Base-by-base conservation (phyloP, 2,329 filamentous ascomycete genomes). In the Metarhizium guizhouense region DNA sequence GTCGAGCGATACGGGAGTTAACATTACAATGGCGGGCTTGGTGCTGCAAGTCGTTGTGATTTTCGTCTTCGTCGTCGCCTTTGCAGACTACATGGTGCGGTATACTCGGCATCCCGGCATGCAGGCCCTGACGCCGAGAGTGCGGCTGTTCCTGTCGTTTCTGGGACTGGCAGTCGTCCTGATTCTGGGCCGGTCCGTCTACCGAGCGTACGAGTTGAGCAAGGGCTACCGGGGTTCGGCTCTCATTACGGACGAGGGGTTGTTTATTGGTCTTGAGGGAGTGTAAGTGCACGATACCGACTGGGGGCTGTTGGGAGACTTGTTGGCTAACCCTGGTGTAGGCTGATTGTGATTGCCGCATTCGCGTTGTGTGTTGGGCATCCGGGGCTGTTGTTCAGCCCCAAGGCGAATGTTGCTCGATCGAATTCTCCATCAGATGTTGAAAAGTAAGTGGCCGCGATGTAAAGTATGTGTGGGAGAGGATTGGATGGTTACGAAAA, bases 191-290 rank as follows among this genome's bases (percentile, higher is more conserved):
- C 74, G 85, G 16, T 85, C 80, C 59, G 74, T 80, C 10, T 87
- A 83, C 66, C 76, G 85, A 54, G 82, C 86, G 47, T 81, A 82
- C 10, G 85, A 88, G 69, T 67, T 88, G 57, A 81, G 78, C 58
- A 72, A 83, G 43, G 85, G 85, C 1, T 88, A 84, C 70, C 72
- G 63, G 5, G 45, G 67, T 30, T 83, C 82, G 0, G 65, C 72
- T 6, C 66, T 86, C 55, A 80, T 85, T 45, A 70, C 70, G 4
- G 63, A 82, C 45, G 68, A 83, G 63, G 67, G 65, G 0, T 63
- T 78, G 2, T 83, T 83, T 58, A 81, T 82, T 58, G 76, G 68
- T 0, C 69, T 83, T 0, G 80, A 83, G 68, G 78, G 77, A 66
- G 70, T 71, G 72, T 74, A 63, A 2, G 3, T 32, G 13, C 25